phyloP scores from a whole-genome alignment of 1,284 basidiomycete genomes.

The Macrocystidia cucumis region DNA sequence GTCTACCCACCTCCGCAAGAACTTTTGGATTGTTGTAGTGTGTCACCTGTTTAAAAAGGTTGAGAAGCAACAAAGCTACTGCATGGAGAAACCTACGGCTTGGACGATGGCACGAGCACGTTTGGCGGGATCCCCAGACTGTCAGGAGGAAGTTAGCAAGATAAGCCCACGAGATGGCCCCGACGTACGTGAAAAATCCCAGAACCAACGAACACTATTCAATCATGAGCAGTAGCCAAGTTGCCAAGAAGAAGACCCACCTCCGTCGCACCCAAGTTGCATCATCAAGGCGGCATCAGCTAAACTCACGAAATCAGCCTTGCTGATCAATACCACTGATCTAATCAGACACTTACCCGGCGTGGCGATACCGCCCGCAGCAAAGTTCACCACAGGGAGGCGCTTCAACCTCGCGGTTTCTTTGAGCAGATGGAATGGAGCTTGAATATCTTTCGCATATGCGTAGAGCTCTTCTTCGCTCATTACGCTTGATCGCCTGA shows the following conservation, averaged over 20 bases:
- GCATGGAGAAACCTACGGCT: conserved; percentile 47
- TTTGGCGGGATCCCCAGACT: conserved; percentile 93
- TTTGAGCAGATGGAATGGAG: conserved; percentile 96
- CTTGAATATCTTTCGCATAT: conserved; percentile 90
- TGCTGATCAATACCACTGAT: conserved; percentile 1
- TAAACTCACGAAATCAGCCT: conserved; percentile 18
- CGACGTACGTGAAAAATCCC: conserved; percentile 84
- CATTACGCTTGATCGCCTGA: conserved; percentile 82
- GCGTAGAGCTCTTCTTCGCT: conserved; percentile 94
- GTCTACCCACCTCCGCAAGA: conserved; percentile 56
- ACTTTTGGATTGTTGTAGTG: conserved; percentile 93
- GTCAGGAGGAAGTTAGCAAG: conserved; percentile 12
- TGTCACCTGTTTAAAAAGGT: conserved; percentile 52
- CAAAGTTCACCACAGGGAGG: conserved; percentile 91
- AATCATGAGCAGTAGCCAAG: conserved; percentile 10
- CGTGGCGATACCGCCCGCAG: conserved; percentile 96
- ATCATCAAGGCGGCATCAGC: conserved; percentile 99
- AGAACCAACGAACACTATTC: conserved; percentile 84
- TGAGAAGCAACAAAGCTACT: conserved; percentile 1
- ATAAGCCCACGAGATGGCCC: conserved; percentile 1
- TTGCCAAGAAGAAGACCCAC: conserved; percentile 33
- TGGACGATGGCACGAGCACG: conserved; percentile 97
- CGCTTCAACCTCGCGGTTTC: conserved; percentile 92
- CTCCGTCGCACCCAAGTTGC: conserved; percentile 98
- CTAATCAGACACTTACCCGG: conserved; percentile 52